These are phyloP conservation scores for Hypocrella siamensis DNA, from an alignment of 2,329 filamentous ascomycete genomes.

Conservation along the genomic window DNA sequence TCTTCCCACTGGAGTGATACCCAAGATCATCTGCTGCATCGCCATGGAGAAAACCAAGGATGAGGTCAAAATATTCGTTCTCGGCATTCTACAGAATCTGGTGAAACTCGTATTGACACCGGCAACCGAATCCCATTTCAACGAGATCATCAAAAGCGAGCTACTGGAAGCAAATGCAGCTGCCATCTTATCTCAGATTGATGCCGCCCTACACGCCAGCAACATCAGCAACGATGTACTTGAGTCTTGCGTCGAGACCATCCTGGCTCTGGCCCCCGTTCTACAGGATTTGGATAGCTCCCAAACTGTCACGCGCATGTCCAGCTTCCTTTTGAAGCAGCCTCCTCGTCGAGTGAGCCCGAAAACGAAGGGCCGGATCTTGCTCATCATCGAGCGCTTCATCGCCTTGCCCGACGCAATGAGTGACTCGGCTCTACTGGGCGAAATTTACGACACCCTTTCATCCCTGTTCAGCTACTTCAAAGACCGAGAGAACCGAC, in stretches of 20 bases:
- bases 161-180: constrained; percentile 42
- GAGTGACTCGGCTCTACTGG: constrained; percentile 31
- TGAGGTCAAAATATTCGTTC: constrained; percentile 68
- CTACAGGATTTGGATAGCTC: constrained; percentile 55
- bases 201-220: constrained; percentile 45
- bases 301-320: constrained; percentile 63
- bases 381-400: constrained; percentile 70
- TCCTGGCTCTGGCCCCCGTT: constrained; percentile 60
- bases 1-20: constrained; percentile 46
- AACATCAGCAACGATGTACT: constrained; percentile 57
- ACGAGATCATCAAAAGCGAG: constrained; percentile 37
- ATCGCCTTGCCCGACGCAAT: constrained; percentile 42
- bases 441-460: constrained; percentile 55
- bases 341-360: constrained; percentile 72
- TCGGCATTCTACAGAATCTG: constrained; percentile 59
- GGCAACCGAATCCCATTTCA: constrained; percentile 38
- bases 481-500: constrained; percentile 62
- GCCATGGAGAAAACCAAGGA: constrained; percentile 62
- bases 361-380: constrained; percentile 64
- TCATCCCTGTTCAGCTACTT: constrained; percentile 83
- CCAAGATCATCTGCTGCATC: constrained; percentile 57
- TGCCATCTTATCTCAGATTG: constrained; percentile 50
- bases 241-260: constrained; percentile 60
- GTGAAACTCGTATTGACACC: constrained; percentile 43
- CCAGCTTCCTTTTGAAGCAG: constrained; percentile 67